A percentile compares a stretch with the other conserved stretches of the same genome.
phyloP scores from a whole-genome alignment of 371 early-diverging fungal genomes.

The Nematocida sp. region DNA sequence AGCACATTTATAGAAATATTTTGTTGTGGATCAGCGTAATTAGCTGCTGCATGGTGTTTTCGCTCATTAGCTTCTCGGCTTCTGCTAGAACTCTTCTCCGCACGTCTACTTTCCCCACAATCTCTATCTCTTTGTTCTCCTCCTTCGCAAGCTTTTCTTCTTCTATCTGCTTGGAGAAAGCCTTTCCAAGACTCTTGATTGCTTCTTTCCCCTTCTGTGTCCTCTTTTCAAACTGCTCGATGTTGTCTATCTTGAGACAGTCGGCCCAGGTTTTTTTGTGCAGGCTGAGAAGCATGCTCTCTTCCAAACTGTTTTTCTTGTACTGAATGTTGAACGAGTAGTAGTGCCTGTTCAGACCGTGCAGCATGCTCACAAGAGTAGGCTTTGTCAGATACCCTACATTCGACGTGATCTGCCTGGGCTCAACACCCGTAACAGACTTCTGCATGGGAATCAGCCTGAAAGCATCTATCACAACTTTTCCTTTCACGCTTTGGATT shows the following conservation, averaged over 20 bases:
- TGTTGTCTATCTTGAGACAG: constrained; percentile 78
- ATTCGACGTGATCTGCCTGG: constrained; percentile 96
- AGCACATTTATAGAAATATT: constrained; percentile 56
- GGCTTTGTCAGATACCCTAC: constrained; percentile 98
- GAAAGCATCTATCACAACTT: constrained; percentile 99
- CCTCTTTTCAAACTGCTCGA: constrained; percentile 65
- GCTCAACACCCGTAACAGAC: constrained; percentile 79
- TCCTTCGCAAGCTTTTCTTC: constrained; percentile 55
- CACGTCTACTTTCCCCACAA: constrained; percentile 62
- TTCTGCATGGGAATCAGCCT: constrained; percentile 84
- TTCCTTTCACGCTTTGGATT: constrained; percentile 98
- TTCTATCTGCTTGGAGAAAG: constrained; percentile 57
- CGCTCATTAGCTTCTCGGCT: constrained; percentile 55
- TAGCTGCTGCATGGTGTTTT: constrained; percentile 59
- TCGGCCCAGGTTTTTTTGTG: constrained; percentile 97
- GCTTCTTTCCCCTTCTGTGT: constrained; percentile 67
- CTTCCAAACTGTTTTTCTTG: constrained; percentile 92
- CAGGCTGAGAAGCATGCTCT: constrained; percentile 93
- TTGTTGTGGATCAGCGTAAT: constrained; percentile 60
- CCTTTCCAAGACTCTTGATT: constrained; percentile 50
- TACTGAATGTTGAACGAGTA: constrained; percentile 97
- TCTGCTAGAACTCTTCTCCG: constrained; percentile 60
- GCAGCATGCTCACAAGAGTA: constrained; percentile 85
- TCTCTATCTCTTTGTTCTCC: constrained; percentile 57
- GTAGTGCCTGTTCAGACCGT: constrained; percentile 96